Evolutionary conservation across 2,329 filamentous ascomycete genomes (phyloP).

Genomic region (Calonectria honghensis): DNA sequence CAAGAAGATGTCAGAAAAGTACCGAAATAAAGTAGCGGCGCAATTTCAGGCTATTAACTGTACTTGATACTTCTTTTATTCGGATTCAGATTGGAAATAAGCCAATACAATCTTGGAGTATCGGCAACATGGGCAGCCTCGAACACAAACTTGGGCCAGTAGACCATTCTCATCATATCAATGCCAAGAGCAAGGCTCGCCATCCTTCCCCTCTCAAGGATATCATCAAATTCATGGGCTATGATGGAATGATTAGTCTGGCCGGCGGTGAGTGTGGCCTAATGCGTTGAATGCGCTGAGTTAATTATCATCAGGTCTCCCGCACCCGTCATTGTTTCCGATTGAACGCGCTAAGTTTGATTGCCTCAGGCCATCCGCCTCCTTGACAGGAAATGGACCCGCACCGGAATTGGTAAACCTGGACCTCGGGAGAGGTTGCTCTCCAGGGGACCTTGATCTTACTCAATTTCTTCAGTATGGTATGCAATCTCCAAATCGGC

Average conservation of each 20-base stretch:
- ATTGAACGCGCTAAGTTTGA: conserved; percentile 44
- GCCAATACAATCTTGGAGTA: not conserved
- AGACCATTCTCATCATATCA: conserved; percentile 59
- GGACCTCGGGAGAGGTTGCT: conserved; percentile 29
- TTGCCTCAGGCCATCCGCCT: conserved; percentile 33
- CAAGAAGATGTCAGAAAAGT: not conserved
- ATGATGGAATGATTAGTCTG: conserved; percentile 59
- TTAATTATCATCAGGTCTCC: conserved; percentile 48
- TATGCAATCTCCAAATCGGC: not conserved
- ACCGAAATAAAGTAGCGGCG: not conserved
- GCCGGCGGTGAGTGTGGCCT: conserved; percentile 51
- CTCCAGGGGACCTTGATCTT: conserved; percentile 41
- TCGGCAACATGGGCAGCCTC: conserved; percentile 35
- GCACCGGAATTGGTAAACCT: conserved; percentile 23
- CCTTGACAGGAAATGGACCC: not conserved
- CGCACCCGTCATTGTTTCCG: conserved; percentile 56
- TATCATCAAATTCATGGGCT: conserved; percentile 58
- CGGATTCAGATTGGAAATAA: not conserved
- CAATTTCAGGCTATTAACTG: not conserved
- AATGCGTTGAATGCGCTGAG: not conserved
- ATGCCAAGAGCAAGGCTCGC: conserved; percentile 53
- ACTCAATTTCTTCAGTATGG: conserved; percentile 48
- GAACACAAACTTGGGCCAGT: conserved; percentile 23
- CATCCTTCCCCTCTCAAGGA: conserved; percentile 59
- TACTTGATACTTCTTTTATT: no score